phyloP scores from a whole-genome alignment of 2,329 filamentous ascomycete genomes.

The Balansia obtecta region DNA sequence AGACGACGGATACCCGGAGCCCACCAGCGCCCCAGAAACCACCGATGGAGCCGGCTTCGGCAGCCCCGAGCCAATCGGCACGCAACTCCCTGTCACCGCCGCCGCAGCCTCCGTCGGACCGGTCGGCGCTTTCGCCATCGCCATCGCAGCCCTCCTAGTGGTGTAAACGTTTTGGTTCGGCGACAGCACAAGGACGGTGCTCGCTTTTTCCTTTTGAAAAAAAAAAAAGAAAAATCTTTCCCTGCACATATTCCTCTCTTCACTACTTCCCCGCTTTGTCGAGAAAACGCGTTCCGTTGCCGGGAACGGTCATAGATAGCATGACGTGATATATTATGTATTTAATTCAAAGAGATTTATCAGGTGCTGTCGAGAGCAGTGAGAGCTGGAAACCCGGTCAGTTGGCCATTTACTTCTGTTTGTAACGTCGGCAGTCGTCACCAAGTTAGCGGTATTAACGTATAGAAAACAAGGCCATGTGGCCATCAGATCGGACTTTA shows the following conservation, averaged over 20 bases:
- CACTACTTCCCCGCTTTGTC: not conserved
- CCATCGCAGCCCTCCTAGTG: slow-evolving; percentile 2
- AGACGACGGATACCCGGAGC: not conserved
- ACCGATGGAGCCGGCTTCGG: not conserved
- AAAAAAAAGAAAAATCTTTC: too few species aligned
- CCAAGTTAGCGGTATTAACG: too few species aligned
- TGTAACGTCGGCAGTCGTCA: too few species aligned
- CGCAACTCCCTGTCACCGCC: not conserved
- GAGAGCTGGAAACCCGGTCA: too few species aligned
- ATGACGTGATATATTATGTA: not conserved
- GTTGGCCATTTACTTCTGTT: too few species aligned
- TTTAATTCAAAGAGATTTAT: not conserved
- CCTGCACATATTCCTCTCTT: not conserved
- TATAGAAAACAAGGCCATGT: too few species aligned
- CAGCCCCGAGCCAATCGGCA: not conserved
- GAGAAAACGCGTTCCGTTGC: not conserved
- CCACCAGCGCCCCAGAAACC: not conserved
- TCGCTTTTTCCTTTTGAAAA: not conserved
- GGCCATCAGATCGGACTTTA: too few species aligned
- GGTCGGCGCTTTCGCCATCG: slow-evolving; percentile 1
- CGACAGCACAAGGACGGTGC: not conserved
- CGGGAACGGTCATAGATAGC: not conserved
- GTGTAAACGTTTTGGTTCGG: not conserved
- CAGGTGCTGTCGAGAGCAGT: too few species aligned
- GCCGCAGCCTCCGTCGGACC: slow-evolving; percentile 2